Evolutionary conservation across 805 yeast species (phyloP).

Genomic region (Lipomyces spencermartinsiae): DNA sequence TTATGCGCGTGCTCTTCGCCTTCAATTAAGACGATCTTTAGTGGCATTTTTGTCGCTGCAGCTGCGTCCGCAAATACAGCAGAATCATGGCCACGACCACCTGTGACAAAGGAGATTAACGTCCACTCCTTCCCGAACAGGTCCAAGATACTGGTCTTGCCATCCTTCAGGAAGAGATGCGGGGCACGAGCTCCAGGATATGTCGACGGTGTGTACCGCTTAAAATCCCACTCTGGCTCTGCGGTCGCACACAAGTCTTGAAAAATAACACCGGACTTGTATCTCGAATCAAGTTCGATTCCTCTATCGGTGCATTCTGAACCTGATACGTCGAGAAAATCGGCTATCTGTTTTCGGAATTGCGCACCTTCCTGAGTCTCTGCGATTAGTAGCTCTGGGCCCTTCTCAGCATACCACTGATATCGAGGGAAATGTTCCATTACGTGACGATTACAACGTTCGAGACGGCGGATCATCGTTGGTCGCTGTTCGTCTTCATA

Average conservation of each 20-base stretch:
- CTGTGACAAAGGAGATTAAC: background rate
- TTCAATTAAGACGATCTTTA: background rate
- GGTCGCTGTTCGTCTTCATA: background rate
- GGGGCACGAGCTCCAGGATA: background rate
- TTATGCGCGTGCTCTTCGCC: background rate
- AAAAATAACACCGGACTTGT: background rate
- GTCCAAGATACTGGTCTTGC: background rate
- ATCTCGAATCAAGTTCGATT: background rate
- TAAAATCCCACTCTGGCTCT: background rate
- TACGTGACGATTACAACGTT: background rate
- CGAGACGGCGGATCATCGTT: background rate
- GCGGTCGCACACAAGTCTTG: background rate
- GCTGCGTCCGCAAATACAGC: no score
- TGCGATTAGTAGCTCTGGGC: background rate
- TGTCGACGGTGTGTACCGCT: background rate
- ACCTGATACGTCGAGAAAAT: background rate
- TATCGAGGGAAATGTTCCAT: background rate
- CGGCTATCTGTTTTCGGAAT: background rate
- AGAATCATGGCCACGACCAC: no score
- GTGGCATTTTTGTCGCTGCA: background rate
- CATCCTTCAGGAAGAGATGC: background rate
- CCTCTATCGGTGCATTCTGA: background rate
- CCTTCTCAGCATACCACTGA: background rate
- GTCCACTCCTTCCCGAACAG: background rate
- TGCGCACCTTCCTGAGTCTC: background rate